Percentiles rank a stretch among this genome's conserved stretches.
These are phyloP conservation scores for Microthlaspi erraticum DNA, from an alignment of 345 rosid species.

Conservation along the genomic window DNA sequence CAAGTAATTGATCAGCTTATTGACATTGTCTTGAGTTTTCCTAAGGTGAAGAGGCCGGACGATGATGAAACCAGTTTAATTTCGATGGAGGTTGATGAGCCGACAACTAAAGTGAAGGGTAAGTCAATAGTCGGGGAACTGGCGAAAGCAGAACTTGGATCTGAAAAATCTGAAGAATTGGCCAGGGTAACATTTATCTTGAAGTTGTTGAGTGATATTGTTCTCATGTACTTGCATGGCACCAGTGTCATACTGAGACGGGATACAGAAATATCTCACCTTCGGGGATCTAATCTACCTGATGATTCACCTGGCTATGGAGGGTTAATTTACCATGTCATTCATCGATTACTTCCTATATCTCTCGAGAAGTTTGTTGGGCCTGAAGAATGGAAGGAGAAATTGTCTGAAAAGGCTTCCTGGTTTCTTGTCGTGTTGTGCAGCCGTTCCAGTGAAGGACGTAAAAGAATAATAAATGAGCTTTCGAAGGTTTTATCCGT, in stretches of 20 bases:
- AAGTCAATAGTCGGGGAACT: constrained; percentile 82
- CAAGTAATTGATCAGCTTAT: constrained; percentile 97
- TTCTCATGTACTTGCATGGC: constrained; percentile 86
- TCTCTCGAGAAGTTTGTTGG: no score
- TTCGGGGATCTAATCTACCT: constrained; percentile 63
- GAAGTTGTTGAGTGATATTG: constrained; percentile 87
- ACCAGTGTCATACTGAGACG: constrained; percentile 83
- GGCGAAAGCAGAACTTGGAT: constrained; percentile 59
- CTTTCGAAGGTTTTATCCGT: constrained; percentile 73
- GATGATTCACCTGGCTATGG: constrained; percentile 58
- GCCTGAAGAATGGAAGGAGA: no score
- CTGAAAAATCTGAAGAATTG: constrained; percentile 83
- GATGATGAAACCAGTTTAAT: constrained; percentile 51
- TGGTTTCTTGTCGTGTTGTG: no score
- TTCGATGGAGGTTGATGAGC: constrained; percentile 88
- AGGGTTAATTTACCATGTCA: constrained; percentile 82
- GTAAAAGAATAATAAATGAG: no score
- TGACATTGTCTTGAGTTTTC: constrained; percentile 79
- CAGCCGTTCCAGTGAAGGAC: no score
- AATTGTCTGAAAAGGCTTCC: no score
- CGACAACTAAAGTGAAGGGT: constrained; percentile 80
- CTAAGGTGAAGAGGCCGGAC: constrained; percentile 60
- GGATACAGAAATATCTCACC: constrained; percentile 77
- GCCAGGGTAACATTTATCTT: constrained; percentile 92
- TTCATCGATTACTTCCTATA: constrained; percentile 78